Conservation (phyloP, 768 basidiomycete genomes). For the Panaeolus cyanescens region DNA sequence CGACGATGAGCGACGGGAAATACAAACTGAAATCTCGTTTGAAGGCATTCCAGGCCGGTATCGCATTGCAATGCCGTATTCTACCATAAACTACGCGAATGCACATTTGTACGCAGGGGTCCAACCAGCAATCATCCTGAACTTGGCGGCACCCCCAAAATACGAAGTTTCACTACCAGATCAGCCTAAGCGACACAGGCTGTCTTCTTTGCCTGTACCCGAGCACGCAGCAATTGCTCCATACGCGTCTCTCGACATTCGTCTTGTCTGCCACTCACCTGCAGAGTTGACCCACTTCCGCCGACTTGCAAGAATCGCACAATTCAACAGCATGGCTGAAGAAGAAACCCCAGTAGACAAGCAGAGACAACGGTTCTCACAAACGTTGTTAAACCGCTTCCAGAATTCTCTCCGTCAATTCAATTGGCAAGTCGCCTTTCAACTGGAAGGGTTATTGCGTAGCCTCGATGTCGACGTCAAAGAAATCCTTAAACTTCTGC, state of each 20-base stretch:
- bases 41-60: constrained; percentile 19
- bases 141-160: constrained; percentile 35
- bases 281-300: constrained; percentile 39
- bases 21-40: constrained; percentile 36
- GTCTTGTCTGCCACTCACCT: constrained; percentile 43
- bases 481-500: constrained; percentile 49
- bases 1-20: constrained; percentile 45
- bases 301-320: constrained; percentile 35
- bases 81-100: constrained; percentile 43
- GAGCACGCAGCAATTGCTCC: constrained; percentile 47
- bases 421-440: constrained; percentile 57
- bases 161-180: constrained; percentile 8
- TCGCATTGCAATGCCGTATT: constrained; percentile 44
- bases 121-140: constrained; percentile 42
- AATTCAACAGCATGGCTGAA: constrained; percentile 33
- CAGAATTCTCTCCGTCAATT: constrained; percentile 33
- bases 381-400: constrained; percentile 28
- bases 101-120: constrained; percentile 29
- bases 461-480: constrained; percentile 43
- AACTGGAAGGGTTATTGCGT: constrained; percentile 49
- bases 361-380: constrained; percentile 45
- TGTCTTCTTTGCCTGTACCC: constrained; percentile 38
- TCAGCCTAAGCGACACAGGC: constrained; percentile 29
- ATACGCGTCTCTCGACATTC: constrained; percentile 51
- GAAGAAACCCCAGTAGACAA: constrained; percentile 38